Conservation (phyloP, 2,329 filamentous ascomycete genomes). For the Alternaria conjuncta region DNA sequence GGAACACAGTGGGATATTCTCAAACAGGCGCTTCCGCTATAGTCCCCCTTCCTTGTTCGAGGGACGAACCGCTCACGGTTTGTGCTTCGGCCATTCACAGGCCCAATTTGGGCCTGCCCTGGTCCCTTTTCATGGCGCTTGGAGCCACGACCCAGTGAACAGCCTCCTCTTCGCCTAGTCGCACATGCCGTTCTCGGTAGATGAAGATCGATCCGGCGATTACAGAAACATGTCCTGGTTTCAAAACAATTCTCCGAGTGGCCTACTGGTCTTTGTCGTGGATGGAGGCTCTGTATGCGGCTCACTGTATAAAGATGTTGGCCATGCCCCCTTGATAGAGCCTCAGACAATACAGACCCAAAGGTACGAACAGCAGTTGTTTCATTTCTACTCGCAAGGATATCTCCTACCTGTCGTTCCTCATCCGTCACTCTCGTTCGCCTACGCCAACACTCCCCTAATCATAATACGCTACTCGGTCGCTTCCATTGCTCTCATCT, state of each 20-base stretch:
- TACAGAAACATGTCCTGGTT: constrained; percentile 50
- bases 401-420: constrained; percentile 43
- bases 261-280: constrained; percentile 36
- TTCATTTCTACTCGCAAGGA: constrained; percentile 42
- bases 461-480: constrained; percentile 41
- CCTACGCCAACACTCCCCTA: constrained; percentile 30
- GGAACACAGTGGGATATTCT: constrained; percentile 28
- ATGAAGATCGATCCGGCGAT: constrained; percentile 45
- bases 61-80: constrained; percentile 32
- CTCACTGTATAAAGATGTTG: constrained; percentile 43
- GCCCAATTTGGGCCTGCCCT: constrained; percentile 33
- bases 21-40: constrained; percentile 48
- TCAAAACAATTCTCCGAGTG: constrained; percentile 48
- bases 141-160: constrained; percentile 37
- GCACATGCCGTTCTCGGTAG: constrained; percentile 35
- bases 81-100: constrained; percentile 38
- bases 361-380: constrained; percentile 39
- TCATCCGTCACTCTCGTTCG: constrained; percentile 40
- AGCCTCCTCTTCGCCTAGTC: constrained; percentile 38
- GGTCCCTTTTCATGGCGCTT: constrained; percentile 42
- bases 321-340: constrained; percentile 21
- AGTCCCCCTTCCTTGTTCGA: constrained; percentile 31
- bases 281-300: constrained; percentile 33
- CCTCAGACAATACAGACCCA: constrained; percentile 34
- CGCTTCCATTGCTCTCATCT: constrained; percentile 31